These are phyloP conservation scores for Raddia guianensis DNA, from an alignment of 176 grass and related monocot genomes.

Conservation along the genomic window DNA sequence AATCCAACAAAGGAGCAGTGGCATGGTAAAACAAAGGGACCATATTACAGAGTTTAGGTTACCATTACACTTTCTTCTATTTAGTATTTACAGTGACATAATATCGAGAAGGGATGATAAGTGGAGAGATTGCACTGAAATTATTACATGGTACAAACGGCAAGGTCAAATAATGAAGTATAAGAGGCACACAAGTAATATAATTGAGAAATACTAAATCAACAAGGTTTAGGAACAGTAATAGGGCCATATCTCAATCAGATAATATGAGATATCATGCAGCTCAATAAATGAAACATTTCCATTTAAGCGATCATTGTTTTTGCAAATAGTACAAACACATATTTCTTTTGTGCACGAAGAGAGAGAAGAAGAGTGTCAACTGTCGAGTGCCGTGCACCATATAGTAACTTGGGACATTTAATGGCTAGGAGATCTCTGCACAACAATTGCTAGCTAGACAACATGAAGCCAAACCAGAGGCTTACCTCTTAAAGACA, in stretches of 20 bases:
- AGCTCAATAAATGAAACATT: neutral
- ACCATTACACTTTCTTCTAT: neutral
- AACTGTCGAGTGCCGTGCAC: too few species aligned
- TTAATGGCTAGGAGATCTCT: neutral
- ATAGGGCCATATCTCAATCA: neutral
- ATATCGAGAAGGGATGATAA: neutral
- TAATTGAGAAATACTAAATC: neutral
- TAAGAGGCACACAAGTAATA: neutral
- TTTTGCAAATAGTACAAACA: neutral
- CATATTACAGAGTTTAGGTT: neutral
- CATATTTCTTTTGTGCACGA: too few species aligned
- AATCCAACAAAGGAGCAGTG: constrained; percentile 8
- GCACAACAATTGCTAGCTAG: neutral
- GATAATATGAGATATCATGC: neutral
- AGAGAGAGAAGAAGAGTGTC: neutral
- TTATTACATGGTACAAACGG: neutral
- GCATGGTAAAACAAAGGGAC: neutral
- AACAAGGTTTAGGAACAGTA: neutral
- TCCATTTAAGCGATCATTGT: neutral
- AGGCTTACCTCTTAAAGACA: constrained; percentile 66
- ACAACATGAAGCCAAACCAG: constrained; percentile 23
- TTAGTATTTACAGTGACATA: neutral
- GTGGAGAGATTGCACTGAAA: neutral
- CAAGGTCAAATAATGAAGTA: constrained; percentile 10
- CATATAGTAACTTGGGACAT: neutral